These are phyloP conservation scores for Mycena pura DNA, from an alignment of 768 basidiomycete species.

Conservation along the genomic window DNA sequence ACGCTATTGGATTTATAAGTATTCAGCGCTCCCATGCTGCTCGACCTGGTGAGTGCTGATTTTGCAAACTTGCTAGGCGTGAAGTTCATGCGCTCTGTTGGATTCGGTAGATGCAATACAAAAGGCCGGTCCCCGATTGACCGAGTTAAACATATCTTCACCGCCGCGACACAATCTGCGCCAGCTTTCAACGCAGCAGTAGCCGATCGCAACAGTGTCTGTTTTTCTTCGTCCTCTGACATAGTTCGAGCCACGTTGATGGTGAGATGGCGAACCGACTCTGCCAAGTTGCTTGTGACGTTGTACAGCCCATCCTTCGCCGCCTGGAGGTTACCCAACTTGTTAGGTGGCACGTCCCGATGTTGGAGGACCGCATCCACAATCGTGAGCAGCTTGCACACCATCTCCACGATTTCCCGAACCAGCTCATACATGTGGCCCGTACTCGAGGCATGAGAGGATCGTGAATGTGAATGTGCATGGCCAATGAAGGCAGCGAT, in stretches of 20 bases:
- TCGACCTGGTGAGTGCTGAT: constrained; percentile 40
- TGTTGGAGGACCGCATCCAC: constrained; percentile 89
- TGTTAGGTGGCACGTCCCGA: constrained; percentile 68
- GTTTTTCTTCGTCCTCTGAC: constrained; percentile 86
- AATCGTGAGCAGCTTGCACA: constrained; percentile 88
- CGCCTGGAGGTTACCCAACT: constrained; percentile 66
- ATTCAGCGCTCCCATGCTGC: constrained; percentile 45
- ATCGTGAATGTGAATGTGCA: constrained; percentile 89
- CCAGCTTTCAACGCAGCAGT: constrained; percentile 88
- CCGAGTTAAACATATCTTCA: constrained; percentile 80
- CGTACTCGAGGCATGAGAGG: constrained; percentile 91
- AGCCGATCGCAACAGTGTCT: constrained; percentile 78
- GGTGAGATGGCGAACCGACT: constrained; percentile 84
- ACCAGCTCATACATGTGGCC: constrained; percentile 95
- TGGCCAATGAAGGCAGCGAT: constrained; percentile 98
- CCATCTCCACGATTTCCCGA: constrained; percentile 92
- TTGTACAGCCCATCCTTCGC: constrained; percentile 86
- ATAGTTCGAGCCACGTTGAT: constrained; percentile 50
- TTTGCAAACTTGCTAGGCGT: constrained; percentile 57
- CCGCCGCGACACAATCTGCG: constrained; percentile 85
- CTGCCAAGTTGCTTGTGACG: constrained; percentile 85
- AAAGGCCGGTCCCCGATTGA: constrained; percentile 67
- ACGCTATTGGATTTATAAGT: constrained; percentile 44
- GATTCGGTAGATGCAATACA: constrained; percentile 65
- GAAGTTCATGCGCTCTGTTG: constrained; percentile 53